Evolutionary conservation across 163 green algal species (phyloP).

Genomic region (Chloromonas sp.): DNA sequence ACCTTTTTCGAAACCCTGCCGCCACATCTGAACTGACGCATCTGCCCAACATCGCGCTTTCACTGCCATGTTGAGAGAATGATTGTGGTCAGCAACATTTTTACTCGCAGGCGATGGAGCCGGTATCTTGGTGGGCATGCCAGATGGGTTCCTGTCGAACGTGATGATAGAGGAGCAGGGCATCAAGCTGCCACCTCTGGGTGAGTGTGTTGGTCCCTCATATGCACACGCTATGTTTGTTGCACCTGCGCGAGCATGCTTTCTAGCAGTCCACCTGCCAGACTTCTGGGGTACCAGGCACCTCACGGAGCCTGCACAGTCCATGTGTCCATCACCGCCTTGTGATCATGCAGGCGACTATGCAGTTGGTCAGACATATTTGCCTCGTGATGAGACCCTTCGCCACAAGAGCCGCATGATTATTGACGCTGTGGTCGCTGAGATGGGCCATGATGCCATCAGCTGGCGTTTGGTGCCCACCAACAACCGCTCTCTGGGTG

Average conservation of each 20-base stretch:
- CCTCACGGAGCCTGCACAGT: no score
- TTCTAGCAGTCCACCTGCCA: no score
- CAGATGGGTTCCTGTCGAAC: conserved; percentile 72
- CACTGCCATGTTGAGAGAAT: no score
- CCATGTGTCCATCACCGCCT: no score
- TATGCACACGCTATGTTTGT: no score
- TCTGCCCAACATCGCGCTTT: no score
- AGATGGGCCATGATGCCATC: conserved; percentile 30
- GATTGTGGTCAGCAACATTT: no score
- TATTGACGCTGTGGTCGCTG: conserved; percentile 51
- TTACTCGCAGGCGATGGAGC: conserved; percentile 73
- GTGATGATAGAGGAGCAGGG: conserved; percentile 58
- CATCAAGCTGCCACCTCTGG: conserved; percentile 60
- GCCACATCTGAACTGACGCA: no score
- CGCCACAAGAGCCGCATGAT: conserved; percentile 31
- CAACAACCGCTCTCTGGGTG: conserved; percentile 72
- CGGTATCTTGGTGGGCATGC: conserved; percentile 84
- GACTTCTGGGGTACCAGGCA: no score
- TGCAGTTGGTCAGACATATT: conserved; percentile 62
- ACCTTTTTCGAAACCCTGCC: no score
- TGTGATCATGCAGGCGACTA: conserved; percentile 47
- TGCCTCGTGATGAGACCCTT: conserved; percentile 59
- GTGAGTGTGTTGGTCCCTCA: conserved; percentile 4
- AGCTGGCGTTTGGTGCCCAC: conserved; percentile 83
- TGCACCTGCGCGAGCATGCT: no score